Evolutionary conservation across 192 early-diverging fungal species (phyloP).

Genomic region (Umbelopsis isabellina): DNA sequence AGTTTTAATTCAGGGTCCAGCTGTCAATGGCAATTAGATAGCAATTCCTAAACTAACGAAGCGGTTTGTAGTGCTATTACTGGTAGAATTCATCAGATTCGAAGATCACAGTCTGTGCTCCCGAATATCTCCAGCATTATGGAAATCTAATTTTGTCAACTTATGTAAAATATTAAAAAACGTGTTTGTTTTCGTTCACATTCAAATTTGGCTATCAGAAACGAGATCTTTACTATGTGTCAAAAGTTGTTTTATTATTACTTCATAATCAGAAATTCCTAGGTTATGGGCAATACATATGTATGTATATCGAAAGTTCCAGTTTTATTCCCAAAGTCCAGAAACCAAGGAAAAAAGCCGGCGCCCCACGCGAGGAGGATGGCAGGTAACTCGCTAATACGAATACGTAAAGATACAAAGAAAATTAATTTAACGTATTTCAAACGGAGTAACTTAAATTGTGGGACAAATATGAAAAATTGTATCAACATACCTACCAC

Average conservation of each 20-base stretch:
- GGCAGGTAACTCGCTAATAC: constrained; percentile 15
- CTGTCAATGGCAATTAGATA: not conserved
- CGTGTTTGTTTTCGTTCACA: not conserved
- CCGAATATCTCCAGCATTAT: not conserved
- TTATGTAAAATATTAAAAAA: not conserved
- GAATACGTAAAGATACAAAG: not conserved
- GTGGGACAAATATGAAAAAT: not conserved
- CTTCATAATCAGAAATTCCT: not conserved
- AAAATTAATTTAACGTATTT: constrained; percentile 5
- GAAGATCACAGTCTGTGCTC: constrained; percentile 23
- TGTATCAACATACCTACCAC: constrained; percentile 11
- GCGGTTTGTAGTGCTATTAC: not conserved
- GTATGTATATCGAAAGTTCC: not conserved
- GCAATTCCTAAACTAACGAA: constrained; percentile 6
- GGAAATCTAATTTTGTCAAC: too few species aligned
- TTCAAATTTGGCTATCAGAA: not conserved
- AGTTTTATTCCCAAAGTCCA: not conserved
- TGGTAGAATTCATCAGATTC: not conserved
- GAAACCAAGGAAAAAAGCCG: not conserved
- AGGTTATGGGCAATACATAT: too few species aligned
- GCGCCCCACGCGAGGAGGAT: not conserved
- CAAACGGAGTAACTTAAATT: not conserved
- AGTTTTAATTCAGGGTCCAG: constrained; percentile 1
- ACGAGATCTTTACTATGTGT: not conserved
- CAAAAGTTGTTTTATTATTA: not conserved